phyloP scores from a whole-genome alignment of 2,329 filamentous ascomycete species.

The Sporothrix inflata region DNA sequence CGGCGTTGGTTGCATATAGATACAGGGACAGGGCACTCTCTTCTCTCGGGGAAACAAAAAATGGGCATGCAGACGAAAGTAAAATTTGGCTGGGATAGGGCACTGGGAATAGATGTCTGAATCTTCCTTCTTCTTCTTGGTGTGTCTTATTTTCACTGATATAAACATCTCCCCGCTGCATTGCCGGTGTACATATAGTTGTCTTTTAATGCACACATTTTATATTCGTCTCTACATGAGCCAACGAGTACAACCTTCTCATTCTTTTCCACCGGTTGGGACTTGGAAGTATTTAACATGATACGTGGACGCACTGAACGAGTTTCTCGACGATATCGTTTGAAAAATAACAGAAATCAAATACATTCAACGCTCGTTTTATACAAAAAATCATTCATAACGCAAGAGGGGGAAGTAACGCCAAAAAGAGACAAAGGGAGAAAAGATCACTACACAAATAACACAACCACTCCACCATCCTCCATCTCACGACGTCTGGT shows the following conservation, averaged over 20 bases:
- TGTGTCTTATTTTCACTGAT: background rate
- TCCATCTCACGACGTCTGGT: slow-evolving; percentile 44
- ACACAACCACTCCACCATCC: background rate
- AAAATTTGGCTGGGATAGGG: background rate
- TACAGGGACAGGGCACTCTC: slow-evolving; percentile 17
- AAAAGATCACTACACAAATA: background rate
- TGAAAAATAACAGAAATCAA: background rate
- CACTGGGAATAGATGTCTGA: background rate
- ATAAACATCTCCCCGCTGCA: background rate
- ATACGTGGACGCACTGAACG: too few relatives aligned
- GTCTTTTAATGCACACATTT: background rate
- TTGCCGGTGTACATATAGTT: background rate
- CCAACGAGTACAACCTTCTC: too few relatives aligned
- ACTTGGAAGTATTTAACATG: too few relatives aligned
- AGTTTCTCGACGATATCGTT: background rate
- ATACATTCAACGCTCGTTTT: background rate
- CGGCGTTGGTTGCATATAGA: slow-evolving; percentile 25
- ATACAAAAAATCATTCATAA: background rate
- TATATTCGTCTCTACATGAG: too few relatives aligned
- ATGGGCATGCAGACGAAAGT: background rate
- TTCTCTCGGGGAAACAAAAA: background rate
- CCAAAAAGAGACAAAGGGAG: background rate
- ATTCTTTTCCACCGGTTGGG: too few relatives aligned
- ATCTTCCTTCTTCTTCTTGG: background rate
- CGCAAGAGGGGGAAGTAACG: background rate